A percentile compares a stretch with the other conserved stretches of the same genome.
Conservation (phyloP, 352 stramenopile genomes). For the Halophytophthora batemanensis region DNA sequence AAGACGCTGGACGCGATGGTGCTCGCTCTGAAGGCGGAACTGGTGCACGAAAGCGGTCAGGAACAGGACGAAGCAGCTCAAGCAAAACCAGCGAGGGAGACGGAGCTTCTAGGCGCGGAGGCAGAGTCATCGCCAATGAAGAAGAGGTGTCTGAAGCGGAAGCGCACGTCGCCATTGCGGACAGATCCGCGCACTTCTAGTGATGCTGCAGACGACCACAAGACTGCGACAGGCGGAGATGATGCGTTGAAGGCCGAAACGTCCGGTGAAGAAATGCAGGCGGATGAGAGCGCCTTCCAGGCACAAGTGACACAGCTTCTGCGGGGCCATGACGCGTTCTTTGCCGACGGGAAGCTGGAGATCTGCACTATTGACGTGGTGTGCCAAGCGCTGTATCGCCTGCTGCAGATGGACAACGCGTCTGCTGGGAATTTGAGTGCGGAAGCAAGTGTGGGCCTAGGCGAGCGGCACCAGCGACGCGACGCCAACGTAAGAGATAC, state of each 20-base stretch:
- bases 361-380: conserved; percentile 30
- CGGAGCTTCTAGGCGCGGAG: conserved; percentile 15
- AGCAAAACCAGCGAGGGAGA: too few species aligned
- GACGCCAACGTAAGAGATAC: conserved; percentile 8
- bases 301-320: too few species aligned
- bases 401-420: conserved; percentile 36
- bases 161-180: conserved; percentile 11
- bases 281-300: too few species aligned
- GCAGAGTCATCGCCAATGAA: conserved; percentile 7
- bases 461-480: conserved; percentile 4
- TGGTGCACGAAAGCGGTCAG: not conserved
- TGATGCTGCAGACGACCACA: not conserved
- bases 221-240: not conserved
- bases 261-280: conserved; percentile 4
- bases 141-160: conserved; percentile 58
- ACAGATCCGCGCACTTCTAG: not conserved
- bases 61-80: too few species aligned
- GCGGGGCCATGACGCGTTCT: conserved; percentile 26
- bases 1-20: conserved; percentile 36
- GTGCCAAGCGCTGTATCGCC: conserved; percentile 35
- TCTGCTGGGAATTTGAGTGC: not conserved
- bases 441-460: conserved; percentile 1
- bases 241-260: conserved; percentile 5
- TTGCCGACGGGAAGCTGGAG: conserved; percentile 28
- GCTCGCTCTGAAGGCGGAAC: conserved; percentile 17